Evolutionary conservation across 2,329 filamentous ascomycete species (phyloP).

Genomic region (Boeremia exigua): DNA sequence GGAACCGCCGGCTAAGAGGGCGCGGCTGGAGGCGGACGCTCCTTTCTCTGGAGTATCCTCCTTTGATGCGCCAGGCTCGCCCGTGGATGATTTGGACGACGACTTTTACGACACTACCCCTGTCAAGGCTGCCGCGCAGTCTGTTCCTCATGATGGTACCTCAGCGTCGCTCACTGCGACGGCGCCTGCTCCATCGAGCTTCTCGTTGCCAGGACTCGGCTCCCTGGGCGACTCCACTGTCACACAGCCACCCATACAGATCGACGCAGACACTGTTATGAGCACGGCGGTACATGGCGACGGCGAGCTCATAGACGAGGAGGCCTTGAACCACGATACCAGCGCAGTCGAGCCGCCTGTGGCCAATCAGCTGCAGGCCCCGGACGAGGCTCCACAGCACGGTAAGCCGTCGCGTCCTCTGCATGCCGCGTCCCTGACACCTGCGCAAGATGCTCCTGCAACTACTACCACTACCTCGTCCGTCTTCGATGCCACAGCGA

Average conservation of each 20-base stretch:
- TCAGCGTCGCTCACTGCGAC: slow-evolving; percentile 29
- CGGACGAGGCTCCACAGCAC: slow-evolving; percentile 33
- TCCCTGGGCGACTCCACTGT: slow-evolving; percentile 32
- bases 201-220: slow-evolving; percentile 46
- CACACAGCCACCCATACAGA: slow-evolving; percentile 25
- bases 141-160: slow-evolving; percentile 24
- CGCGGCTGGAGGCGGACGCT: slow-evolving; percentile 47
- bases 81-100: slow-evolving; percentile 49
- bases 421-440: slow-evolving; percentile 28
- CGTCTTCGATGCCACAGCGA: slow-evolving; percentile 24
- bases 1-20: slow-evolving; percentile 51
- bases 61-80: slow-evolving; percentile 47
- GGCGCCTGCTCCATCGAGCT: slow-evolving; percentile 32
- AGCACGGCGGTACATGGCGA: slow-evolving; percentile 37
- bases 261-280: slow-evolving; percentile 22
- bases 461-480: slow-evolving; percentile 20
- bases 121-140: slow-evolving; percentile 33
- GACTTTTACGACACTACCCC: slow-evolving; percentile 47
- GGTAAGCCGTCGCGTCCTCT: slow-evolving; percentile 34
- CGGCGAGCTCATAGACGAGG: slow-evolving; percentile 44
- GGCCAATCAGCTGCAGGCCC: slow-evolving; percentile 30
- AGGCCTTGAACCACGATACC: slow-evolving; percentile 37
- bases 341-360: slow-evolving; percentile 26
- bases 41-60: slow-evolving; percentile 41
- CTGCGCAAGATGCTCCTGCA: slow-evolving; percentile 30